These are phyloP conservation scores for Lichtheimia ramosa DNA, from an alignment of 371 early-diverging fungal genomes.

Conservation along the genomic window DNA sequence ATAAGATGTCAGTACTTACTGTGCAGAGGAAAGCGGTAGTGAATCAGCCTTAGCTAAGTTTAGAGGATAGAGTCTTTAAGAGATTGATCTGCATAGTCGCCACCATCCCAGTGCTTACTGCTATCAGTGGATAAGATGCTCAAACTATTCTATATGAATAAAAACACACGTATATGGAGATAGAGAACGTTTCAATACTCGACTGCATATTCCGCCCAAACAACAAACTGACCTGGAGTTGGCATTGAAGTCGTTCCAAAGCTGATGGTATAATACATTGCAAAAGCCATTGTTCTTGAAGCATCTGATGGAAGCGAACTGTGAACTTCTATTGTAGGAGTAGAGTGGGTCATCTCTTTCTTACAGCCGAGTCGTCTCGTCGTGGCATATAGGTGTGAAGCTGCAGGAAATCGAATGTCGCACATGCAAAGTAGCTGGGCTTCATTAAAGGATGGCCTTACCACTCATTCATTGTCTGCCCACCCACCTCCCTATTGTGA, in stretches of 20 bases:
- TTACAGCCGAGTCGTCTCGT: too few relatives aligned
- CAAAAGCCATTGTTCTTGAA: constrained; percentile 37
- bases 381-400: too few relatives aligned
- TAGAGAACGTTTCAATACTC: background rate
- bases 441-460: too few relatives aligned
- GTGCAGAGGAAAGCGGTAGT: constrained; percentile 30
- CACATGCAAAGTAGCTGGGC: too few relatives aligned
- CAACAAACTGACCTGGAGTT: constrained; percentile 38
- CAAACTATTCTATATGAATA: constrained; percentile 20
- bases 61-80: background rate
- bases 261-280: constrained; percentile 32
- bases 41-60: constrained; percentile 32
- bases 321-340: too few relatives aligned
- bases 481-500: too few relatives aligned
- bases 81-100: background rate
- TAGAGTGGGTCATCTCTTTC: too few relatives aligned
- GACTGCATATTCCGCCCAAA: too few relatives aligned
- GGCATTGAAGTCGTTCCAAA: constrained; percentile 21
- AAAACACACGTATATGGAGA: background rate
- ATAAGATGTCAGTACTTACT: constrained; percentile 21
- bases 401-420: too few relatives aligned
- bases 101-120: constrained; percentile 5
- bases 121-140: constrained; percentile 26
- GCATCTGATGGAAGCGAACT: constrained; percentile 11
- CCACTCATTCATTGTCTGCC: too few relatives aligned